Base-by-base conservation (phyloP, 495 filamentous ascomycete genomes). In the Tirmania nivea region DNA sequence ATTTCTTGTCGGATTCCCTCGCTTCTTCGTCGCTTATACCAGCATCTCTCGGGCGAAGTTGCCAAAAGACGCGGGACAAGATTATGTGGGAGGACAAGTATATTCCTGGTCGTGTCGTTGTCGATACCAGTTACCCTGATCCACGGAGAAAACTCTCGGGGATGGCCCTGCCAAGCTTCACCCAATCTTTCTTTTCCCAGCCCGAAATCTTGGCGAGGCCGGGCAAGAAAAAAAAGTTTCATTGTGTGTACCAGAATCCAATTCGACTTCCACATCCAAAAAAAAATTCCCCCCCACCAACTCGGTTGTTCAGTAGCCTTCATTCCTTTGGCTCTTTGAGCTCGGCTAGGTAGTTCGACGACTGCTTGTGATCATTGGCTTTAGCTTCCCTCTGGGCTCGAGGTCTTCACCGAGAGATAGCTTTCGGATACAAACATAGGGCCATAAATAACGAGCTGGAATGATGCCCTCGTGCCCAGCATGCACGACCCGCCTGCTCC, bases 401-500 rank as follows among this genome's bases (percentile, higher is more conserved):
- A 19, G 17, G 39, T 1, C 39, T 14, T 3, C 8, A 45, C 12
- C 1, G 12, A 14, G 3, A 8, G 39, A 14, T 4, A 19, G 39
- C 4, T 19, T 45, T 45, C 4, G 39, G 14, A 4, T 4, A 42
- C 10, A 42, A 10, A 42, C 36, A 42, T n/a, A n/a, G n/a, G n/a
- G n/a, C n/a, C n/a, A n/a, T n/a, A 42, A 42, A n/a, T 8, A 45
- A 45, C 12, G 9, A 45, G 14, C 39, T 45, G 14, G 39, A 14
- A 45, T 4, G 17, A 59, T 47, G 47, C 59, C 59, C 53, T 42
- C 60, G 21, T 63, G 59, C 45, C 48, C 51, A 54, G 55, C 59
- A 50, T 60, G 57, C 48, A 54, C 59, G 14, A 36, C 54, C 51
- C 53, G 51, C 19, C 36, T 53, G 17, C 54, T 60, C 8, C 54